phyloP scores from a whole-genome alignment of 768 basidiomycete genomes.

The Amanita brunnescens region DNA sequence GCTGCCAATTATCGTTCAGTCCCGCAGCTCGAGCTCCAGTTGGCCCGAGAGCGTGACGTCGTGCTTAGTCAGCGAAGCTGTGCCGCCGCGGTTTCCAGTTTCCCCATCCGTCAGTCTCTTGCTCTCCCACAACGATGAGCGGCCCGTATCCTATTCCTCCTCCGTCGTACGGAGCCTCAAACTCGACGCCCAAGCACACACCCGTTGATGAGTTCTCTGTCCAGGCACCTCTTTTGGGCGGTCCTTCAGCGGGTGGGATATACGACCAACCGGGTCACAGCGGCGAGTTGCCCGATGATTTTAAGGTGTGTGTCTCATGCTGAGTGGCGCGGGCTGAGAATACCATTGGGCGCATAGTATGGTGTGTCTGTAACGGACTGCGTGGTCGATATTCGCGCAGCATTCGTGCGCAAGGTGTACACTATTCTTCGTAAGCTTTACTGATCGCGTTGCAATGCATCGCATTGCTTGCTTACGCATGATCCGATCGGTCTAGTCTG shows the following conservation, averaged over 20 bases:
- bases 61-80: conserved; percentile 3
- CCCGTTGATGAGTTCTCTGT: conserved; percentile 24
- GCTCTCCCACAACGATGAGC: conserved; percentile 30
- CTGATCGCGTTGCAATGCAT: background rate
- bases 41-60: background rate
- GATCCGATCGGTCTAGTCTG: conserved; percentile 34
- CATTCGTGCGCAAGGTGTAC: conserved; percentile 89
- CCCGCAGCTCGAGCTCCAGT: too few relatives aligned
- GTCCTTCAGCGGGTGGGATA: conserved; percentile 41
- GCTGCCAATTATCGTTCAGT: too few relatives aligned
- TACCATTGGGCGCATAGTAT: conserved; percentile 37
- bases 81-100: background rate
- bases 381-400: conserved; percentile 67
- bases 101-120: background rate
- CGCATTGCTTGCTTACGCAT: background rate
- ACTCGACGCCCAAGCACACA: conserved; percentile 22
- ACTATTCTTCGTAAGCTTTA: conserved; percentile 71
- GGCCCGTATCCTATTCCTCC: conserved; percentile 51
- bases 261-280: conserved; percentile 67
- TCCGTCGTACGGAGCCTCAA: conserved; percentile 47
- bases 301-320: conserved; percentile 58
- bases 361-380: conserved; percentile 76
- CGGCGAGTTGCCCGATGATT: conserved; percentile 85
- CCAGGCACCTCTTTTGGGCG: conserved; percentile 50
- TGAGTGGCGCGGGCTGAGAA: background rate